Conservation (phyloP, 805 yeast genomes). For the Wickerhamiella alocasiicola region DNA sequence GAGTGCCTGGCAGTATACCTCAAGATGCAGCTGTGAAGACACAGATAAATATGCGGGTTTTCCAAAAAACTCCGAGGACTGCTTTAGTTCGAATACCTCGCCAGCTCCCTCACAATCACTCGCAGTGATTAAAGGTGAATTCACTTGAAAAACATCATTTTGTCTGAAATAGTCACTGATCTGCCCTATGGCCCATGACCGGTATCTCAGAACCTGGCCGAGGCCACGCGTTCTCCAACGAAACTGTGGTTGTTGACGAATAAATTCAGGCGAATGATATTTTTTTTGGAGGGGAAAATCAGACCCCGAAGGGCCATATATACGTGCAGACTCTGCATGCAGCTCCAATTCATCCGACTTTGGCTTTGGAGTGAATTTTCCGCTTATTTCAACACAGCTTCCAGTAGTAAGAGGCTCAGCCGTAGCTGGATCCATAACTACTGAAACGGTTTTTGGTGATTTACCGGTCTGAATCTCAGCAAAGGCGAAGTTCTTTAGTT, state of each 20-base stretch:
- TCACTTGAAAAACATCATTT: slow-evolving; percentile 51
- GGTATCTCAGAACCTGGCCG: slow-evolving; percentile 53
- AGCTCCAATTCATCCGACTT: slow-evolving; percentile 41
- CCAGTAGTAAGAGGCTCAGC: slow-evolving; percentile 32
- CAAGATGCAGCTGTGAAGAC: slow-evolving; percentile 84
- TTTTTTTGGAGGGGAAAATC: slow-evolving; percentile 79
- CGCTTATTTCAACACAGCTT: slow-evolving; percentile 33
- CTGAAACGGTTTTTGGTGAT: slow-evolving; percentile 40
- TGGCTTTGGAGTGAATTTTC: slow-evolving; percentile 35
- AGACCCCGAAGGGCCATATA: slow-evolving; percentile 51
- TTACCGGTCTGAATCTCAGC: slow-evolving; percentile 76
- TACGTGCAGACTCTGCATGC: slow-evolving; percentile 28
- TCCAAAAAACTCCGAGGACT: slow-evolving; percentile 39
- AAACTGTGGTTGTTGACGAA: slow-evolving; percentile 62
- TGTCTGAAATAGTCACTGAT: slow-evolving; percentile 43
- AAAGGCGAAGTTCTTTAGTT: slow-evolving; percentile 66
- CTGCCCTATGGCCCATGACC: slow-evolving; percentile 52
- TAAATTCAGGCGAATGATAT: slow-evolving; percentile 46
- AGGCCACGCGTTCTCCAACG: slow-evolving; percentile 63
- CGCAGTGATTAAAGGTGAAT: slow-evolving; percentile 77
- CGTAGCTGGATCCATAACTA: slow-evolving; percentile 31
- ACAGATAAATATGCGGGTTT: slow-evolving; percentile 67
- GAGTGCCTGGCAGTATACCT: slow-evolving; percentile 60
- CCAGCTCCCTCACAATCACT: slow-evolving; percentile 98
- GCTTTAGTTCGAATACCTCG: slow-evolving; percentile 57